Evolutionary conservation across 192 early-diverging fungal species (phyloP), one percentile per base, ranked within the genome.

Genomic region (Backusella westeae): DNA sequence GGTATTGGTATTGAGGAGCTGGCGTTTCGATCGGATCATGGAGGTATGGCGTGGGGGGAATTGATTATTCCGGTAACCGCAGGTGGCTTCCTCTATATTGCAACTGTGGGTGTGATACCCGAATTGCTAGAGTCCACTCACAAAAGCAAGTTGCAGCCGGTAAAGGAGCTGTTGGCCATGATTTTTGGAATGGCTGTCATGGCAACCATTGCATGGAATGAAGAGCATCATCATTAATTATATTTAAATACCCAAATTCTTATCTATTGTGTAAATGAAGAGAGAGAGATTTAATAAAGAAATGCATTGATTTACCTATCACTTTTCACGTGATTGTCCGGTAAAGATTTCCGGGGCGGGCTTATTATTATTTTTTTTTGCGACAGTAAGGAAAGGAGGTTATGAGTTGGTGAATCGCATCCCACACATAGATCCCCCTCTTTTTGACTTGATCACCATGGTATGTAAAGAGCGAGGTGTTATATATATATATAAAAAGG

Each of bases 11-110:
- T 94, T 46, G 91, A 94, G 78, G 92, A 94, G 26, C 26, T 84
- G 85, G 77, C 87, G 3, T 63, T 44, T 29, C 65, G 67, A 68
- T n/a, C 46, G 35, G 35, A 15, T 74, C 52, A 74, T 70, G 19
- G 15, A 4, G 88, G 85, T 1, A 84, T 92, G 41, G 78, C 83
- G 14, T 88, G 85, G 83, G 85, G 91, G 66, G 90, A 94, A 77
- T 83, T 93, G 63, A 91, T 95, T 21, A 95, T 95, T 79, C 94
- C 94, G 1, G 93, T 94, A 44, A 95, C 94, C 3, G 94, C 94
- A 0, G 94, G 94, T 39, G 94, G 94, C 32, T 95, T 96, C 71
- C 84, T 96, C 38, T 96, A 96, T 67, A 91, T 96, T 76, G 94
- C 93, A n/a, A 93, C 93, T 0, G 94, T 93, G 19, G 92, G 93